Base-by-base conservation (phyloP, 2,329 filamentous ascomycete species). In the Sclerotinia spermophila region DNA sequence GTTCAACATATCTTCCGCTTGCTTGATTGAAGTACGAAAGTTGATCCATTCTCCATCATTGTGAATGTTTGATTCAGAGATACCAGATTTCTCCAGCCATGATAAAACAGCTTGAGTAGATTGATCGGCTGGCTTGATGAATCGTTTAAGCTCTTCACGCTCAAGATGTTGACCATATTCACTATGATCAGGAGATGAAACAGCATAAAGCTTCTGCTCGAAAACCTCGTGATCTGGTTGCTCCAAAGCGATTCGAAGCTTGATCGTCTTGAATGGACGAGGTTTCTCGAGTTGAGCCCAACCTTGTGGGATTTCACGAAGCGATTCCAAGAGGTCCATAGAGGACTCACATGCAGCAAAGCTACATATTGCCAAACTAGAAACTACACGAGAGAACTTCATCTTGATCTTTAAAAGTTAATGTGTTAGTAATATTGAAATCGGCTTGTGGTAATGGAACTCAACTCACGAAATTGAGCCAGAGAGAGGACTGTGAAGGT, bases 121-220 rank as follows among this genome's bases (percentile, higher is more conserved):
- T 74, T 87, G 81, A 4, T 85, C 81, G 10, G 81, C 79, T 6
- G 87, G 87, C 72, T 82, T 82, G 65, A 88, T 80, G 33, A 89
- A 80, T 68, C 84, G 81, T 53, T 85, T 81, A 33, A 89, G 83
- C 72, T 87, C 83, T 19, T 83, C 79, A 3, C 81, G 79, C 61
- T 80, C 84, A 69, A 88, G 79, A 75, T 88, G 85, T 72, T 84
- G 79, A 65, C 86, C 86, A 72, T 88, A 88, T 38, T 84, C 84
- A 59, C 77, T 72, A 75, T 87, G 84, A 27, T 80, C 80, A 8
- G 83, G 83, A 70, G 84, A 78, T 1, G 83, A 79, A 27, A 84
- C 81, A 24, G 82, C 79, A 42, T 80, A 75, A 13, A 84, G 77
- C 59, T 80, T 81, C 64, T 81, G 79, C 69, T 84, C 83, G 33